Evolutionary conservation across 345 rosid species (phyloP).

Genomic region (Luvunga scandens): DNA sequence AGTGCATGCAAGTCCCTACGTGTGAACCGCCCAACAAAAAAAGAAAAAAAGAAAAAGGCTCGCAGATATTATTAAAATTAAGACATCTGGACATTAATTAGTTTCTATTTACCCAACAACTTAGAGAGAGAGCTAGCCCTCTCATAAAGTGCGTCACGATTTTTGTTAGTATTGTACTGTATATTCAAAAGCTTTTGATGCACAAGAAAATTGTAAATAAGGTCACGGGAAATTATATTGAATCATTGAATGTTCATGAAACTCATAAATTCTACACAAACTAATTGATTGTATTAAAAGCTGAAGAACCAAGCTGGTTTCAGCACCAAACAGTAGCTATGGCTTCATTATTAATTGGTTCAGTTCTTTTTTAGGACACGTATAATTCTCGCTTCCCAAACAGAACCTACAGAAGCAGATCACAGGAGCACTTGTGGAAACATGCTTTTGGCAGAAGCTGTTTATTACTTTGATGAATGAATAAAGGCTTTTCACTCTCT

Average conservation of each 20-base stretch:
- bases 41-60: neutral
- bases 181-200: neutral
- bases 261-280: conserved; percentile 7
- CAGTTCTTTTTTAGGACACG: too few relatives aligned
- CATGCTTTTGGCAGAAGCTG: neutral
- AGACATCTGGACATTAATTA: too few relatives aligned
- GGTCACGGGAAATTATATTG: conserved; percentile 8
- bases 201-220: conserved; percentile 8
- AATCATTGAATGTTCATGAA: conserved; percentile 18
- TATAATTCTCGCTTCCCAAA: neutral
- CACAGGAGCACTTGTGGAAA: neutral
- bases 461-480: conserved; percentile 5
- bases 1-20: too few relatives aligned
- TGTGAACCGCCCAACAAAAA: neutral
- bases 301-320: neutral
- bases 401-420: neutral
- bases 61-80: neutral
- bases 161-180: neutral
- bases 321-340: neutral
- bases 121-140: neutral
- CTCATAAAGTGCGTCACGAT: neutral
- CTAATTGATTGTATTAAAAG: neutral
- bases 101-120: too few relatives aligned
- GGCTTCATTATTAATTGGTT: too few relatives aligned
- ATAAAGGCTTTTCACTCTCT: neutral